A percentile compares a stretch with the other conserved stretches of the same genome.
Evolutionary conservation across 169 alveolate genomes (phyloP).

Genomic region (Eimeria brunetti): DNA sequence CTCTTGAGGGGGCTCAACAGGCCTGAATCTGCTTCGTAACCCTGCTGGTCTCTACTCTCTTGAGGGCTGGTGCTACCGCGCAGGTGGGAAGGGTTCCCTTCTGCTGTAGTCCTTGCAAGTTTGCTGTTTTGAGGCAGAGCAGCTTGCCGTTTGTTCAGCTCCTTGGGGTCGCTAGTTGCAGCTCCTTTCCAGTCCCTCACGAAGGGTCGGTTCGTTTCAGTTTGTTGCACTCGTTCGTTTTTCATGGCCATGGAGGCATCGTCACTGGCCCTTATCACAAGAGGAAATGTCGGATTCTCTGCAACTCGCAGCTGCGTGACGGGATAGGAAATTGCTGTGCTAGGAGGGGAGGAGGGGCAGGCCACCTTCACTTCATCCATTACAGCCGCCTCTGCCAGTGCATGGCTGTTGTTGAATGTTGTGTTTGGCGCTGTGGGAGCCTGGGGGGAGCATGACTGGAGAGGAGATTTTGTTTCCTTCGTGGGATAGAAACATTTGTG

Average conservation of each 20-base stretch:
- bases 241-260: not conserved
- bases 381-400: not conserved
- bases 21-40: not conserved
- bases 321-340: slow-evolving; percentile 7
- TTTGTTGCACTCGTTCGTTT: not conserved
- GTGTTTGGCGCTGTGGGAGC: not conserved
- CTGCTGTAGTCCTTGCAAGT: not conserved
- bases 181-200: not conserved
- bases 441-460: not conserved
- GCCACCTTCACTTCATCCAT: slow-evolving; percentile 4
- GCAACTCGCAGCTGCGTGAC: not conserved
- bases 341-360: slow-evolving; percentile 53
- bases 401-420: not conserved
- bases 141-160: not conserved
- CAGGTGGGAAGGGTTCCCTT: not conserved
- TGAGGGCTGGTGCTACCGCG: not conserved
- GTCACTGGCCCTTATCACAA: not conserved
- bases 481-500: not conserved
- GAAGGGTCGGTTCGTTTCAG: not conserved
- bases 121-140: not conserved
- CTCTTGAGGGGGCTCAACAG: not conserved
- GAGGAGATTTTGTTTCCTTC: not conserved
- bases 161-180: not conserved
- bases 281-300: not conserved
- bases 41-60: not conserved